These are phyloP conservation scores for Pyrenophora seminiperda DNA, from an alignment of 2,329 filamentous ascomycete genomes.

Conservation along the genomic window DNA sequence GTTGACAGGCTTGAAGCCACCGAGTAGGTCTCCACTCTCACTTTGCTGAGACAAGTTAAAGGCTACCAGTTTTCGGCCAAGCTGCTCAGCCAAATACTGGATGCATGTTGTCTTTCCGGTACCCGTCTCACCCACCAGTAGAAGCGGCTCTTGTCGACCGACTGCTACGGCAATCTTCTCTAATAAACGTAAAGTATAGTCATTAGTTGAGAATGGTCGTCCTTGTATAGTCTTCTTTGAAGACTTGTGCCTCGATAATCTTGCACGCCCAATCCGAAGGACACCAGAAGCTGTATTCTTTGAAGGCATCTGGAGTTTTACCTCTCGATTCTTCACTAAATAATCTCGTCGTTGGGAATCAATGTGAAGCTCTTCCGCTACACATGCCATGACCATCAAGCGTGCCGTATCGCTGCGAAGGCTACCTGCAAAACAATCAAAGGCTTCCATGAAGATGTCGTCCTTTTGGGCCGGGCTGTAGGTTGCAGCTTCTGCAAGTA, in stretches of 20 bases:
- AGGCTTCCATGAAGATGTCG: constrained; percentile 88
- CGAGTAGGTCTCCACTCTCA: constrained; percentile 92
- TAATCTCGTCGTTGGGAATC: constrained; percentile 81
- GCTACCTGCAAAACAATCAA: constrained; percentile 89
- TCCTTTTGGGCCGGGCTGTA: constrained; percentile 74
- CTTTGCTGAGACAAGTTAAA: constrained; percentile 98
- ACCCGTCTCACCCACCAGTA: constrained; percentile 98
- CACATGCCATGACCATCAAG: constrained; percentile 65
- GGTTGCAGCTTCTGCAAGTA: constrained; percentile 66
- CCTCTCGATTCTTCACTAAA: constrained; percentile 74
- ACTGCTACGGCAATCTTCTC: constrained; percentile 88
- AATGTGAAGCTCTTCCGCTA: constrained; percentile 87
- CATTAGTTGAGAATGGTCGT: constrained; percentile 83
- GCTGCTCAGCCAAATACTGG: constrained; percentile 82
- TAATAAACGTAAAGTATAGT: constrained; percentile 79
- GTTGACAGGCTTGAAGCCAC: constrained; percentile 95
- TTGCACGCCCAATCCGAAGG: constrained; percentile 50
- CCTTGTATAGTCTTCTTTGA: constrained; percentile 46
- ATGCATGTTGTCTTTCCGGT: constrained; percentile 97
- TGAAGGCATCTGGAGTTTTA: constrained; percentile 58
- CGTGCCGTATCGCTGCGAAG: constrained; percentile 69
- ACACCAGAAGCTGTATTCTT: constrained; percentile 35
- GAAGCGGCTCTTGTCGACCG: constrained; percentile 80
- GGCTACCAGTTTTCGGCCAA: constrained; percentile 85
- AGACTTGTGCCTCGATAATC: constrained; percentile 51